phyloP scores from a whole-genome alignment of 345 rosid species.

The Gossypium raimondii region DNA sequence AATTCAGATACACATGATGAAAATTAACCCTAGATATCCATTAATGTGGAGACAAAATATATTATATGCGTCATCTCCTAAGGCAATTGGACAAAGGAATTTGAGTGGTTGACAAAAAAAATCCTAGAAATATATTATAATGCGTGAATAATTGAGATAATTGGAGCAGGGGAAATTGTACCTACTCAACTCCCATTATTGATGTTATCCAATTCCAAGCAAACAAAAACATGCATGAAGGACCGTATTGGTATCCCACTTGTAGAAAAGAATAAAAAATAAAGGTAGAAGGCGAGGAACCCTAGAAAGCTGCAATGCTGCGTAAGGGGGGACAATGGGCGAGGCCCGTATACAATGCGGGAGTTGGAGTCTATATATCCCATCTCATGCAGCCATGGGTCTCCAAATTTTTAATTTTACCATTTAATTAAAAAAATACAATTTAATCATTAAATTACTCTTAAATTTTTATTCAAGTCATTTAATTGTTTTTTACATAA shows the following conservation, averaged over 20 bases:
- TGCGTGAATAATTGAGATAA: background rate
- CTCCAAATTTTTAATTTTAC: background rate
- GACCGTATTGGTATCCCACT: slow-evolving; percentile 13
- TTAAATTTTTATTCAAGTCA: no score
- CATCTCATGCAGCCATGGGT: slow-evolving; percentile 31
- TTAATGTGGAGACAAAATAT: background rate
- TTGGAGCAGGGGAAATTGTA: slow-evolving; percentile 6
- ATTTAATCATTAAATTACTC: no score
- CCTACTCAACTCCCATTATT: slow-evolving; percentile 18
- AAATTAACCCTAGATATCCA: background rate
- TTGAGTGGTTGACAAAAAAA: background rate
- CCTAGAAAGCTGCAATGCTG: slow-evolving; percentile 25
- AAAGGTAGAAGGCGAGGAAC: slow-evolving; percentile 8
- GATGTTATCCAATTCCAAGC: slow-evolving; percentile 1
- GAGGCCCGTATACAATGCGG: slow-evolving; percentile 26
- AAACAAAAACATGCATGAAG: background rate
- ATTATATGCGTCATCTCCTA: background rate
- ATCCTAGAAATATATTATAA: background rate
- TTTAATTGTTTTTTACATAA: no score
- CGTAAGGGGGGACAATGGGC: slow-evolving; percentile 18
- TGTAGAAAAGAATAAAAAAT: background rate
- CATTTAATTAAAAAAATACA: no score
- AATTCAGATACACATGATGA: no score
- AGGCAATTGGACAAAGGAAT: background rate
- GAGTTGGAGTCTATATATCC: slow-evolving; percentile 26